Base-by-base conservation (phyloP, 257 asterid genomes). In the Solanum appendiculatum region DNA sequence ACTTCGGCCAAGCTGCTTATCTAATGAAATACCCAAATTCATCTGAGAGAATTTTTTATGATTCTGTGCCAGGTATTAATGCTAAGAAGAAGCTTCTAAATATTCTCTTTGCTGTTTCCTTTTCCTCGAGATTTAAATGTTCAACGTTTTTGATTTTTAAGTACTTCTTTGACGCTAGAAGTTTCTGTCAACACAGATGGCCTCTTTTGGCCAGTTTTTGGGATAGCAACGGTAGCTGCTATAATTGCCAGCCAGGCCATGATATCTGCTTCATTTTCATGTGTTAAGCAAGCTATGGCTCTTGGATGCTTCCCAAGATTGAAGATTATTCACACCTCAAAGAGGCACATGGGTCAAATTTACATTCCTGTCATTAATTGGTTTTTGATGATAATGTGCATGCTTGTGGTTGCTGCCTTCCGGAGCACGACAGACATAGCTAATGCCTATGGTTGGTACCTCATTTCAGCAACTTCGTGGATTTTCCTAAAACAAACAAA, bases 1-100 rank as follows among this genome's bases (percentile, higher is more conserved):
- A 97, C 93, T 90, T 95, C 95, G 99, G 99, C 33, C 99, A 96
- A 92, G 99, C 99, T 87, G 98, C 99, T 21, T 97, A 93, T 89
- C 98, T 97, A 73, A 87, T 89, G 12, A 94, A 92, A 85, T 89
- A 93, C 92, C 99, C 98, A 83, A 84, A 87, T 87, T 90, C 98
- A 29, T 90, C 94, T n/a, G 87, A 63, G 63, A 89, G 91, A 29
- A 90, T 95, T 90, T 96, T 97, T 85, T 97, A 93, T 46, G 98
- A 93, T 51, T 97, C 99, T 87, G 95, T 97, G 70, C 99, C 99
- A 90, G 98, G 99, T 96, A 83, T 89, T 63, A 46, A 5, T 87
- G 86, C 16, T 72, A 66, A 11, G 33, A 21, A 44, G 20, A 13
- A 15, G 5, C 39, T 78, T 78, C 37, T 78, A 78, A 16, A 78